A percentile compares a stretch with the other conserved stretches of the same genome.
phyloP scores from a whole-genome alignment of 1,284 basidiomycete genomes.

The Neolentinus lepideus region DNA sequence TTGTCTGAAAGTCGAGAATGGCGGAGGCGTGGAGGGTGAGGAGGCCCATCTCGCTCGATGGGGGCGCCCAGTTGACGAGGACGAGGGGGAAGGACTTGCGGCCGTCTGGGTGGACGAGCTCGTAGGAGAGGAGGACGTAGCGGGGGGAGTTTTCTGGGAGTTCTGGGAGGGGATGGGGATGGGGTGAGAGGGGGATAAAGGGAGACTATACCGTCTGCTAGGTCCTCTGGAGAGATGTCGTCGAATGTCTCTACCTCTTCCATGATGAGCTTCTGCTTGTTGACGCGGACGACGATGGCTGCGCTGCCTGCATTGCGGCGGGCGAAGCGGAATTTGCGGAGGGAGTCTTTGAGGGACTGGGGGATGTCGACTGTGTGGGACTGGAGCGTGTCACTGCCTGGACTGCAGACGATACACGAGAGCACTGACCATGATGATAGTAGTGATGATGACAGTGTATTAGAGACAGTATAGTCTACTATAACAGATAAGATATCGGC shows the following conservation, averaged over 20 bases:
- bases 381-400: conserved; percentile 29
- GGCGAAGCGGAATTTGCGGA: conserved; percentile 81
- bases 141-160: conserved; percentile 87
- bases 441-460: too few relatives aligned
- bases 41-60: conserved; percentile 64
- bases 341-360: conserved; percentile 61
- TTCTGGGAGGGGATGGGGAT: conserved; percentile 39
- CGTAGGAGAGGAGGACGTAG: conserved; percentile 82
- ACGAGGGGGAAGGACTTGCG: conserved; percentile 81
- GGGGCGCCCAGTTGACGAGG: conserved; percentile 83
- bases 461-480: too few relatives aligned
- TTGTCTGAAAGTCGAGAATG: conserved; percentile 71
- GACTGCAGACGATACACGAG: neutral
- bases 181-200: conserved; percentile 4
- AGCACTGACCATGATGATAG: conserved; percentile 16
- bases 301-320: conserved; percentile 62
- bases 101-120: conserved; percentile 78
- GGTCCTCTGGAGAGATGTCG: conserved; percentile 70
- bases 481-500: neutral
- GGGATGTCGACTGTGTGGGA: conserved; percentile 82
- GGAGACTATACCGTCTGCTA: conserved; percentile 62
- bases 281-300: conserved; percentile 83
- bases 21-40: conserved; percentile 83
- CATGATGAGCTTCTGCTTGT: conserved; percentile 74
- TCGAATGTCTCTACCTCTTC: conserved; percentile 78